Base-by-base conservation (phyloP, 2,329 filamentous ascomycete genomes). In the Xylaria polymorpha region DNA sequence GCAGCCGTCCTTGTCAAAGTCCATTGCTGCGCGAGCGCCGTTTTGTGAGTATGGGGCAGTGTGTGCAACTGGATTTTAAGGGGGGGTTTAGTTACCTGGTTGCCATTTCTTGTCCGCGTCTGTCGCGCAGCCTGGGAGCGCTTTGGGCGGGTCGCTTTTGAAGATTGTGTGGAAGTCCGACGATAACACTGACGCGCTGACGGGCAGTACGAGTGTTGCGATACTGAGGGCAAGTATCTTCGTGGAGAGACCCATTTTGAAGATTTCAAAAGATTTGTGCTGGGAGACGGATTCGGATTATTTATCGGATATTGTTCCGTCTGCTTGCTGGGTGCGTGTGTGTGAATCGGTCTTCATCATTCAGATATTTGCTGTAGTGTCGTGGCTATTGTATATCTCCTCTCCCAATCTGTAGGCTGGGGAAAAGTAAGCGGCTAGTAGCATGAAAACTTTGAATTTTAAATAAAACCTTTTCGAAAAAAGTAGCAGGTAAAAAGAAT, bases 1-100 rank as follows among this genome's bases (percentile, higher is more conserved):
- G 72, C 81, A 83, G 25, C 78, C 74, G 65, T 81, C 76, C 12
- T 71, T 76, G 66, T 79, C 81, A 68, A 80, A 78, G 76, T 83
- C 75, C 75, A 77, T 76, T 6, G 73, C 74, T 55, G 72, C 20
- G 25, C 9, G 25, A 50, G 18, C 39, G 20, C n/a, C 22, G 29
- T 51, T 20, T n/a, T 53, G 20, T 55, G 25, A 46, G 63, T 14
- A 18, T 57, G 22, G 10, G 35, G 6, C 3, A 10, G 9, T 18
- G 18, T 12, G 3, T 29, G 12, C 9, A 8, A 51, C 9, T n/a
- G 22, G 10, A 1, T 22, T 29, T 29, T 15, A 1, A 18, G 12
- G 20, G 22, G n/a, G 29, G 44, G 44, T 15, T 4, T 22, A 59
- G 18, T 55, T 65, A 71, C 69, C 67, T 65, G 67, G 67, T 15